phyloP scores from a whole-genome alignment of 1,284 basidiomycete species.

The Moniliella sp. region DNA sequence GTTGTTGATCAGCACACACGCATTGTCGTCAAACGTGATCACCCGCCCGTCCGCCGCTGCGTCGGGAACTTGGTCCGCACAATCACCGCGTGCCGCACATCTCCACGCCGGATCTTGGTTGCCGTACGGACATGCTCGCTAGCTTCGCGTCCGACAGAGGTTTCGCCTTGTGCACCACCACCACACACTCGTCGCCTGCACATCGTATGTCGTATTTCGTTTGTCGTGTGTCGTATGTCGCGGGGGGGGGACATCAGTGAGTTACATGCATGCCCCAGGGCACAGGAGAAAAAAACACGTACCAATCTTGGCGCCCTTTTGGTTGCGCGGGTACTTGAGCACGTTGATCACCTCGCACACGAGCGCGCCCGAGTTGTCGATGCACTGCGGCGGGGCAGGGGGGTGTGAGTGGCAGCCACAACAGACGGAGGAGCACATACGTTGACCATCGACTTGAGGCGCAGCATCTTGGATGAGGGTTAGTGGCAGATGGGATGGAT shows the following conservation, averaged over 20 bases:
- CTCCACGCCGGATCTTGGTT: slow-evolving; percentile 59
- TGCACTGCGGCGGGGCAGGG: slow-evolving; percentile 44
- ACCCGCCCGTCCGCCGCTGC: slow-evolving; percentile 60
- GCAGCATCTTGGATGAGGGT: slow-evolving; percentile 28
- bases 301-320: slow-evolving; percentile 49
- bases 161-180: slow-evolving; percentile 76
- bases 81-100: slow-evolving; percentile 79
- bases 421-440: slow-evolving; percentile 4
- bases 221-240: too few relatives aligned
- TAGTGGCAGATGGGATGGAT: too few relatives aligned
- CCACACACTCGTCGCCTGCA: slow-evolving; percentile 84
- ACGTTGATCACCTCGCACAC: slow-evolving; percentile 92
- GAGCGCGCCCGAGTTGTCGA: slow-evolving; percentile 94
- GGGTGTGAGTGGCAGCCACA: background rate
- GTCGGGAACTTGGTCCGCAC: slow-evolving; percentile 70
- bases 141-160: slow-evolving; percentile 41
- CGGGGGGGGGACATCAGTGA: background rate
- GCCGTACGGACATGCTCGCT: slow-evolving; percentile 42
- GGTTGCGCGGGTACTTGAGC: slow-evolving; percentile 68
- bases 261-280: slow-evolving; percentile 1
- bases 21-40: slow-evolving; percentile 90
- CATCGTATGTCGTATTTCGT: background rate
- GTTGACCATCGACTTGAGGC: slow-evolving; percentile 31
- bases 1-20: slow-evolving; percentile 80
- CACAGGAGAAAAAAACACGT: slow-evolving; percentile 3